These are phyloP conservation scores for Stephanodiscus minutulus DNA, from an alignment of 108 stramenopile genomes.

Conservation along the genomic window DNA sequence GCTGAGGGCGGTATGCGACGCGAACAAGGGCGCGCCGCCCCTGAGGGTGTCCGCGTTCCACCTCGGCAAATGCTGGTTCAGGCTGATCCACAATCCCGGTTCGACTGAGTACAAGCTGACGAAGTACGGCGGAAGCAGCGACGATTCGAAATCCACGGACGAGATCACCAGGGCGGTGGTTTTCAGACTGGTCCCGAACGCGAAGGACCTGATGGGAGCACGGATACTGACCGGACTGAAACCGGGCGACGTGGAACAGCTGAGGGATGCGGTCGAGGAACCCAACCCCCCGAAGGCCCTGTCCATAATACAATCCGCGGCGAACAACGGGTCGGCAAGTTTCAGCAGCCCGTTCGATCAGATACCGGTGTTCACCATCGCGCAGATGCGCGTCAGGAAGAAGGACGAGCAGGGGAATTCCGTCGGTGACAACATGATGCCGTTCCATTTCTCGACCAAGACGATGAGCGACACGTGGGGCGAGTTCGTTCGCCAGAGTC, in stretches of 20 bases:
- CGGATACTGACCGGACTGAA: slow-evolving; percentile 44
- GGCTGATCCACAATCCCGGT: slow-evolving; percentile 25
- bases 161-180: slow-evolving; percentile 32
- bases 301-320: slow-evolving; percentile 52
- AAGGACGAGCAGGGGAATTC: slow-evolving; percentile 42
- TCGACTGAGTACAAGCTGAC: slow-evolving; percentile 25
- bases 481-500: slow-evolving; percentile 34
- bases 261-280: slow-evolving; percentile 44
- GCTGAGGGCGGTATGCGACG: slow-evolving; percentile 22
- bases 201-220: slow-evolving; percentile 52
- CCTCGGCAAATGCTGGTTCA: slow-evolving; percentile 53
- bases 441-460: slow-evolving; percentile 45
- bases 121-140: slow-evolving; percentile 23
- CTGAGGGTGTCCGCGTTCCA: slow-evolving; percentile 46
- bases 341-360: slow-evolving; percentile 44
- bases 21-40: slow-evolving; percentile 40
- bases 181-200: slow-evolving; percentile 51
- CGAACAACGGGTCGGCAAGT: slow-evolving; percentile 17
- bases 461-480: slow-evolving; percentile 49
- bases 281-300: slow-evolving; percentile 24
- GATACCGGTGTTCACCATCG: slow-evolving; percentile 50
- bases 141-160: neutral
- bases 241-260: slow-evolving; percentile 34
- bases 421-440: slow-evolving; percentile 35
- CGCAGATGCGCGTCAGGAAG: slow-evolving; percentile 48